phyloP scores from a whole-genome alignment of 345 rosid genomes.

The Toxicodendron radicans region DNA sequence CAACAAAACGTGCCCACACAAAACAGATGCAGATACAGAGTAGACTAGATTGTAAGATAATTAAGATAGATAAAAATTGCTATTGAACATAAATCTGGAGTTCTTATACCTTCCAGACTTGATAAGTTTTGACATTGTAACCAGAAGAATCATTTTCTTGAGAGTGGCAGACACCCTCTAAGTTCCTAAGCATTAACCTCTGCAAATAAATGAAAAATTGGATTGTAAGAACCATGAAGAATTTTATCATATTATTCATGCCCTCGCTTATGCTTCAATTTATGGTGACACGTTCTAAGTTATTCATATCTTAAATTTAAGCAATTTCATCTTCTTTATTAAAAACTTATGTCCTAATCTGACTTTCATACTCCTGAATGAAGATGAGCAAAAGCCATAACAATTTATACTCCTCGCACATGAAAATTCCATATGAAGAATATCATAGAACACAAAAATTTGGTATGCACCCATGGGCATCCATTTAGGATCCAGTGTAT shows the following conservation, averaged over 20 bases:
- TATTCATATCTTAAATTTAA: background rate
- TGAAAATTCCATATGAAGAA: background rate
- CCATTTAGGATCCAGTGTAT: background rate
- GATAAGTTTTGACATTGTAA: conserved; percentile 30
- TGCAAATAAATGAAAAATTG: conserved; percentile 37
- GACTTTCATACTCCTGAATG: background rate
- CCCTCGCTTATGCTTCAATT: background rate
- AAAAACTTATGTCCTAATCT: background rate
- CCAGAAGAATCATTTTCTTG: conserved; percentile 25
- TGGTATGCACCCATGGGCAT: background rate
- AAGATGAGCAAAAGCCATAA: background rate
- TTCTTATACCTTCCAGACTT: conserved; percentile 52
- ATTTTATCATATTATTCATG: background rate
- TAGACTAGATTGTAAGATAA: background rate
- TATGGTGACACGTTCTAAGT: background rate
- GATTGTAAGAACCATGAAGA: conserved; percentile 7
- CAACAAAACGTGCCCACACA: background rate
- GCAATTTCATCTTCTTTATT: background rate
- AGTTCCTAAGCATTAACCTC: conserved; percentile 62
- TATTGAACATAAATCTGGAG: conserved; percentile 3
- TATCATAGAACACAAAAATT: background rate
- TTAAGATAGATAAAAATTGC: background rate
- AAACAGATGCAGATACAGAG: background rate
- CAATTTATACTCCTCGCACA: background rate
- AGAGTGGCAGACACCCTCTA: conserved; percentile 27